phyloP scores from a whole-genome alignment of 805 yeast genomes.

The Limtongia smithiae region DNA sequence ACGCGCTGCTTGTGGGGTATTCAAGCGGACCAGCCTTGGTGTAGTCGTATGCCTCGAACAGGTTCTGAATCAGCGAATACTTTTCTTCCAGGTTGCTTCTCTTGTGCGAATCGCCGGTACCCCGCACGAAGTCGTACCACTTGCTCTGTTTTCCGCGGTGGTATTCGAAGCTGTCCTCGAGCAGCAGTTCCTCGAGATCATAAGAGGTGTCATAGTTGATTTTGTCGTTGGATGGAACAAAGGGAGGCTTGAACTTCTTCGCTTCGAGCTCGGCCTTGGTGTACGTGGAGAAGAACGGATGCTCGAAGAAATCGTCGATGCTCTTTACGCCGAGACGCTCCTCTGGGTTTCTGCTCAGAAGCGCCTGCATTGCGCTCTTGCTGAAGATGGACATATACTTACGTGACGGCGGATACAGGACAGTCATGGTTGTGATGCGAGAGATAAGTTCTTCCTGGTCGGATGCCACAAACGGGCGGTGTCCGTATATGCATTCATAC shows the following conservation, averaged over 20 bases:
- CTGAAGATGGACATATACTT: constrained; percentile 55
- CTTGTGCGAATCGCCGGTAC: not conserved
- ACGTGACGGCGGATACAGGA: constrained; percentile 38
- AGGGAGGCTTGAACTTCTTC: constrained; percentile 12
- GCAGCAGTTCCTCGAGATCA: constrained; percentile 25
- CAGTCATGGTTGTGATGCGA: constrained; percentile 9
- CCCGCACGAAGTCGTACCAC: not conserved
- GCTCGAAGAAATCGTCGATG: constrained; percentile 68
- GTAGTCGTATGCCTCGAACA: constrained; percentile 13
- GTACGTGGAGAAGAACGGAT: constrained; percentile 63
- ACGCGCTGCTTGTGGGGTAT: not conserved
- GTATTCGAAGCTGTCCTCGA: constrained; percentile 9
- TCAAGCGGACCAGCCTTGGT: not conserved
- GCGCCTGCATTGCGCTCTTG: constrained; percentile 60
- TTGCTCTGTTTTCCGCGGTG: not conserved
- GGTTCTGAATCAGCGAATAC: constrained; percentile 1
- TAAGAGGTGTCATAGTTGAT: constrained; percentile 14
- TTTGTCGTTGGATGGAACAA: constrained; percentile 14
- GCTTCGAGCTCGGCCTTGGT: constrained; percentile 17
- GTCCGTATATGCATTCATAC: constrained; percentile 35
- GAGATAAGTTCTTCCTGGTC: constrained; percentile 3
- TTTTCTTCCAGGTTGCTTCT: constrained; percentile 6
- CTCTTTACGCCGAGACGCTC: constrained; percentile 72
- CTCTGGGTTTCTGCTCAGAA: constrained; percentile 60
- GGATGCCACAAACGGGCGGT: constrained; percentile 32